Evolutionary conservation across 441 rosid species (phyloP), one percentile per base, ranked within the genome.

Genomic region (Breynia disticha): DNA sequence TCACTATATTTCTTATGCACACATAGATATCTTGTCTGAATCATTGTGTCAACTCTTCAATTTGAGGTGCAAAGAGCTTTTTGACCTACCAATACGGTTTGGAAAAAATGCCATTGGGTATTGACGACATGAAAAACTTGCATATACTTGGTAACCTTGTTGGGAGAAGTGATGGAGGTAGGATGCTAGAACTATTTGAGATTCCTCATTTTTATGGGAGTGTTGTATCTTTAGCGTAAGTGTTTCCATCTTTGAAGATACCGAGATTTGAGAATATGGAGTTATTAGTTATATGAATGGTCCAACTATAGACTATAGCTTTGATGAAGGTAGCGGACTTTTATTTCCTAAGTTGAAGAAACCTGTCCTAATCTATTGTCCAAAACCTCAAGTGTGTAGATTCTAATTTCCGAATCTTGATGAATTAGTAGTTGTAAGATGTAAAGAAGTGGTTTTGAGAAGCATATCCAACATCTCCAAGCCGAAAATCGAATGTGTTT

Each of bases 51-150:
- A 24, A 13, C 42, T 24, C n/a, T n/a, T 52, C 19, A 28, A 24
- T 22, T 38, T 52, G 16, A 22, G 42, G 54, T 59, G 69, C 14
- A 0, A 7, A 0, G 16, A 1, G 37, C 66, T 64, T 15, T 1
- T 19, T 16, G 51, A 68, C 28, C 20, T 68, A 56, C 62, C 65
- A 2, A n/a, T n/a, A n/a, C n/a, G n/a, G n/a, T 24, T 24, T 24
- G 32, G 7, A 7, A 18, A 16, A 7, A 50, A 47, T 19, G 37
- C 32, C 3, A 24, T 24, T 24, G 32, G 7, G 37, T 18, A 48
- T 68, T 21, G 56, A 22, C 5, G 59, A 16, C 46, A 18, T 64
- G 37, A 59, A 50, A 22, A 32, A 55, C 32, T 57, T 68, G 19
- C 61, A 32, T 11, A 54, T 7, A 13, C 37, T 60, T 37, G 32